Conservation (phyloP, 176 grass and related monocot genomes). For the Oryza longistaminata region DNA sequence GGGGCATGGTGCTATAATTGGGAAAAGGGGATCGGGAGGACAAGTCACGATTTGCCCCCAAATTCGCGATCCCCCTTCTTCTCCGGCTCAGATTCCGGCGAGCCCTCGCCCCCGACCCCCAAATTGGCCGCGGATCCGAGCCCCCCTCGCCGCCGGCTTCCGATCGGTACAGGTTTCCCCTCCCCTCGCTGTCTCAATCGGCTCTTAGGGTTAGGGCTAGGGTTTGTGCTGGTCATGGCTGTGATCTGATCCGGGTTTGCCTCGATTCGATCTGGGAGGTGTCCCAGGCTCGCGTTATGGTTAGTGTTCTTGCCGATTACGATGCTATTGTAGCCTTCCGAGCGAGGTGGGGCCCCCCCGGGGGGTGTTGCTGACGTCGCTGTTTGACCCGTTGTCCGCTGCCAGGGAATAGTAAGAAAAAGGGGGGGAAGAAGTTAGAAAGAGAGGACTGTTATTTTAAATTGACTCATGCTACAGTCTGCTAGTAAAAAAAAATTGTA, state of each 20-base stretch:
- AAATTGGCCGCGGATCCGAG: constrained; percentile 39
- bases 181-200: constrained; percentile 28
- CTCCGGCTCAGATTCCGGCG: constrained; percentile 32
- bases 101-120: neutral
- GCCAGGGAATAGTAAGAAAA: neutral
- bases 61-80: constrained; percentile 22
- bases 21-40: neutral
- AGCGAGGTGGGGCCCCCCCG: too few relatives aligned
- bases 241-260: neutral
- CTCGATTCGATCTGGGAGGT: neutral
- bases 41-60: neutral
- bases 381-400: neutral
- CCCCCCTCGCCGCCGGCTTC: constrained; percentile 6
- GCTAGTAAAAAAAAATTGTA: neutral
- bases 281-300: neutral
- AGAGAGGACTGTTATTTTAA: neutral
- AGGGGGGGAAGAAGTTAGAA: neutral
- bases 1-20: constrained; percentile 1
- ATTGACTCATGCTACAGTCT: neutral
- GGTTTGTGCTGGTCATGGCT: neutral
- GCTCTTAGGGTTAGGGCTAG: constrained; percentile 57
- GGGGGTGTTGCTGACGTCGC: neutral
- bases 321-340: neutral
- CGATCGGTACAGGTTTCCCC: constrained; percentile 31
- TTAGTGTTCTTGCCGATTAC: neutral